Evolutionary conservation across 2,329 filamentous ascomycete species (phyloP).

Genomic region (Colletotrichum cordylinicola): DNA sequence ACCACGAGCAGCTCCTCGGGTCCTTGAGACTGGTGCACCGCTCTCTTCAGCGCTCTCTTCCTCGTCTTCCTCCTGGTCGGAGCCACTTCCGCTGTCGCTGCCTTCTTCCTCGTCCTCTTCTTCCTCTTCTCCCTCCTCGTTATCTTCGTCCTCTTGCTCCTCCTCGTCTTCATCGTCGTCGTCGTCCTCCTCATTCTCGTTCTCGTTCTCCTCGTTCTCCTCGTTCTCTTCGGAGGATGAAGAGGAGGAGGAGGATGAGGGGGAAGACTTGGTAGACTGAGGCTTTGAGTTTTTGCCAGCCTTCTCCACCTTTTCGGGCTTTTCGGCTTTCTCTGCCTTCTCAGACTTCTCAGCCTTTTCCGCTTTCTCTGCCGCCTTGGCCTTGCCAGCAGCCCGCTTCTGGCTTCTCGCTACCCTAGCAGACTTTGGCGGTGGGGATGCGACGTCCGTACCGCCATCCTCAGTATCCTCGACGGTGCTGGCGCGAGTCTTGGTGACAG

Average conservation of each 20-base stretch:
- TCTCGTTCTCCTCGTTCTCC: slow-evolving; percentile 26
- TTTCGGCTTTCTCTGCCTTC: slow-evolving; percentile 39
- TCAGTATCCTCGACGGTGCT: slow-evolving; percentile 62
- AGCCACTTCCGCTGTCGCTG: slow-evolving; percentile 28
- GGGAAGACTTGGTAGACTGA: slow-evolving; percentile 37
- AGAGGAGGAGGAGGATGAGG: slow-evolving; percentile 24
- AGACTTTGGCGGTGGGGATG: slow-evolving; percentile 43
- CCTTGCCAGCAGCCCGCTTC: slow-evolving; percentile 44
- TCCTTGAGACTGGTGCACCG: slow-evolving; percentile 43
- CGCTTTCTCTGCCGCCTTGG: slow-evolving; percentile 35
- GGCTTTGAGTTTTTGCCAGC: slow-evolving; percentile 35
- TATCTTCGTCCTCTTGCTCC: not conserved
- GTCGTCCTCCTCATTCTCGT: slow-evolving; percentile 29
- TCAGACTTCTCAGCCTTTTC: slow-evolving; percentile 34
- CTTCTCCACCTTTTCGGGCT: not conserved
- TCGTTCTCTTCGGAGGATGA: slow-evolving; percentile 13
- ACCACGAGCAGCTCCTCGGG: slow-evolving; percentile 39
- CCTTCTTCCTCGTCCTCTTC: slow-evolving; percentile 26
- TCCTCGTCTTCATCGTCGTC: slow-evolving; percentile 27
- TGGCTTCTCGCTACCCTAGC: slow-evolving; percentile 42
- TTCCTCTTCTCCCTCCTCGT: slow-evolving; percentile 31
- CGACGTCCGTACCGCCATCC: slow-evolving; percentile 44
- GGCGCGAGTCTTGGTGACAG: slow-evolving; percentile 35
- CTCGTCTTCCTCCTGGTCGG: slow-evolving; percentile 24
- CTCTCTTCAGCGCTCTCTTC: slow-evolving; percentile 41